These are phyloP conservation scores for Chrysoporthe deuterocubensis DNA, from an alignment of 2,329 filamentous ascomycete species.

Conservation along the genomic window DNA sequence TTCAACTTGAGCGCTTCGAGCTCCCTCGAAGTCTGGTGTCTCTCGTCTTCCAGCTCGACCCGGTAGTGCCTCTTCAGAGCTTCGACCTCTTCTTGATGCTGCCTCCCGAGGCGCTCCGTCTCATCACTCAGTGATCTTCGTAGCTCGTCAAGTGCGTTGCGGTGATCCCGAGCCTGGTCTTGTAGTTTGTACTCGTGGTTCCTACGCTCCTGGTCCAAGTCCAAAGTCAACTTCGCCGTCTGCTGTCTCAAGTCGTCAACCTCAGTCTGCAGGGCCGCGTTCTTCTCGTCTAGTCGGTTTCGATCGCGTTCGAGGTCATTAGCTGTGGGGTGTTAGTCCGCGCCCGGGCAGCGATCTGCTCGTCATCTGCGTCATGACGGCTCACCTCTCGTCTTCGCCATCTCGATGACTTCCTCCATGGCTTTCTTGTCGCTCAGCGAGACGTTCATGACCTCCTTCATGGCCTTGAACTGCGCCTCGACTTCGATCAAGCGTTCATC, in stretches of 20 bases:
- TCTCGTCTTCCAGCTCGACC: constrained; percentile 68
- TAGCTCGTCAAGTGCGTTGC: constrained; percentile 60
- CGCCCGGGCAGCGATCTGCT: neutral
- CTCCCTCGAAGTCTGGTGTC: constrained; percentile 55
- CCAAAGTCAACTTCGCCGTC: constrained; percentile 45
- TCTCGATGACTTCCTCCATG: constrained; percentile 73
- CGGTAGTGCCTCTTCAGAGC: constrained; percentile 66
- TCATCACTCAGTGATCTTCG: constrained; percentile 57
- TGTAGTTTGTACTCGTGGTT: constrained; percentile 57
- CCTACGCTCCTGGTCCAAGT: constrained; percentile 48
- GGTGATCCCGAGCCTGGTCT: constrained; percentile 55
- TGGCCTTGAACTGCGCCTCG: constrained; percentile 71
- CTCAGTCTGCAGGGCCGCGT: constrained; percentile 64
- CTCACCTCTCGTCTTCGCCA: constrained; percentile 77
- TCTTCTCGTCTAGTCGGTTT: constrained; percentile 51
- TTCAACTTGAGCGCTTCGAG: constrained; percentile 65
- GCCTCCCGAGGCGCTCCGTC: constrained; percentile 59
- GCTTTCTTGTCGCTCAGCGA: constrained; percentile 70
- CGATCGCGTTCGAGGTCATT: constrained; percentile 54
- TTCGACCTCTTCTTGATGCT: constrained; percentile 71
- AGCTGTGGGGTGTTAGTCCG: constrained; percentile 40
- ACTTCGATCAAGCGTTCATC: constrained; percentile 76
- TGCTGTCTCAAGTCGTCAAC: constrained; percentile 57
- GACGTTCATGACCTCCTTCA: constrained; percentile 74
- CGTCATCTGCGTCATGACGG: constrained; percentile 25